Conservation (phyloP, 805 yeast species). For the Scheffersomyces spartinae region DNA sequence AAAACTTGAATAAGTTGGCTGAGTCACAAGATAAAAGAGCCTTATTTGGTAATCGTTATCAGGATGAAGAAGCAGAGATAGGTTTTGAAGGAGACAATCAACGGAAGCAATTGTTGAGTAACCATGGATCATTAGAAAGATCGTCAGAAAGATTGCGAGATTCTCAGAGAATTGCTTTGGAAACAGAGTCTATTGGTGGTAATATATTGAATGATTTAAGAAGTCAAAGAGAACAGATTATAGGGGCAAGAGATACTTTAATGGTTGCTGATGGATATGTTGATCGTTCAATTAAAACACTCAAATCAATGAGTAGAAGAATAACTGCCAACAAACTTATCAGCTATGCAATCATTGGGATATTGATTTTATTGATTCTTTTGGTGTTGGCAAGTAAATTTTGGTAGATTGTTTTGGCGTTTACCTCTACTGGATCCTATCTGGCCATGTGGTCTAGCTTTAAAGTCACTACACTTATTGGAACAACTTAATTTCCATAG, state of each 20-base stretch:
- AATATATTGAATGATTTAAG: slow-evolving; percentile 79
- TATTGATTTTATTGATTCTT: slow-evolving; percentile 68
- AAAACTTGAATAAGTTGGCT: slow-evolving; percentile 39
- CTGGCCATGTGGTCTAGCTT: too few species aligned
- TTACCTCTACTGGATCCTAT: too few species aligned
- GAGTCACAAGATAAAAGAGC: slow-evolving; percentile 66
- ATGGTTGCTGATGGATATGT: slow-evolving; percentile 89
- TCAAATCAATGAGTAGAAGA: slow-evolving; percentile 85
- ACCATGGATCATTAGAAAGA: slow-evolving; percentile 71
- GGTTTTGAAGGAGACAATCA: slow-evolving; percentile 44
- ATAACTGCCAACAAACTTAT: slow-evolving; percentile 85
- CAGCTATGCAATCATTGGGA: slow-evolving; percentile 85
- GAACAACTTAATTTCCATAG: too few species aligned
- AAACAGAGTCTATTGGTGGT: slow-evolving; percentile 87
- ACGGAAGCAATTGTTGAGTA: slow-evolving; percentile 67
- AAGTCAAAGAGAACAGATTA: slow-evolving; percentile 86
- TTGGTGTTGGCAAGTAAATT: slow-evolving; percentile 79
- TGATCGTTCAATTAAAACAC: slow-evolving; percentile 76
- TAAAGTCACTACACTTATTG: too few species aligned
- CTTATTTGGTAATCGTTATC: slow-evolving; percentile 51
- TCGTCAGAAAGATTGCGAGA: slow-evolving; percentile 77
- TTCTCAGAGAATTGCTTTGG: slow-evolving; percentile 81
- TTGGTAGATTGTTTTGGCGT: slow-evolving; percentile 37
- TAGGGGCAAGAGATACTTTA: slow-evolving; percentile 75
- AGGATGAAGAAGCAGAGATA: slow-evolving; percentile 17